Conservation (phyloP, 1,139 yeast genomes). For the Suhomyces maxii region DNA sequence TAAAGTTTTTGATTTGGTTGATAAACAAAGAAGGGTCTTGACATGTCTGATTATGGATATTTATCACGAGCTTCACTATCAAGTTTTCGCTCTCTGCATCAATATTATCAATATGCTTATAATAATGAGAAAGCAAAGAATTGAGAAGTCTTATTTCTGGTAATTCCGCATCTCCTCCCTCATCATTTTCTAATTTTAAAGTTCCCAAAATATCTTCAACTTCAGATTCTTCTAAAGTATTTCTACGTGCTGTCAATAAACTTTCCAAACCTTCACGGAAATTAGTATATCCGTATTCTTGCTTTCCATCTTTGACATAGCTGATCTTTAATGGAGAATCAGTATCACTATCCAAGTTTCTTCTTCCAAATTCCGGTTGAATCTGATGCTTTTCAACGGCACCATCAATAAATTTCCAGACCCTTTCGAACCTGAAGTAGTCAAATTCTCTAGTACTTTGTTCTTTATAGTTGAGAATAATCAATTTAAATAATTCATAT, state of each 20-base stretch:
- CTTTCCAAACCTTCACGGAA: conserved; percentile 31
- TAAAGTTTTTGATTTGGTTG: conserved; percentile 10
- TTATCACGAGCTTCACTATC: conserved; percentile 16
- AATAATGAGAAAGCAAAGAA: conserved; percentile 3
- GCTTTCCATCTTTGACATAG: conserved; percentile 3
- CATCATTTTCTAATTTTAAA: not conserved
- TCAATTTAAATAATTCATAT: conserved; percentile 37
- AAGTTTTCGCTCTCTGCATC: conserved; percentile 11
- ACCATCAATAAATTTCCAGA: conserved; percentile 42
- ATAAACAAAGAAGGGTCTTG: conserved; percentile 12
- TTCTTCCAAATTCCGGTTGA: not conserved
- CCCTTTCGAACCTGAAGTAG: conserved; percentile 29
- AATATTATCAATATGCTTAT: not conserved
- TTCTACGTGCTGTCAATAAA: conserved; percentile 16
- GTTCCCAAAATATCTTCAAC: conserved; percentile 16
- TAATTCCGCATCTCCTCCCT: not conserved
- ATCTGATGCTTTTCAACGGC: conserved; percentile 24
- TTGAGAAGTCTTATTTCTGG: conserved; percentile 1
- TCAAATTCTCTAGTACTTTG: conserved; percentile 34
- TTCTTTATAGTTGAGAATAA: conserved; percentile 38
- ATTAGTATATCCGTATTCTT: conserved; percentile 13
- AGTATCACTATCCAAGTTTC: conserved; percentile 1
- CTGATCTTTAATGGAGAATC: conserved; percentile 26
- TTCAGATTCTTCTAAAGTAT: conserved; percentile 20
- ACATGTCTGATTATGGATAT: conserved; percentile 17